Conservation (phyloP, 2,329 filamentous ascomycete genomes). For the Zarea fungicola region DNA sequence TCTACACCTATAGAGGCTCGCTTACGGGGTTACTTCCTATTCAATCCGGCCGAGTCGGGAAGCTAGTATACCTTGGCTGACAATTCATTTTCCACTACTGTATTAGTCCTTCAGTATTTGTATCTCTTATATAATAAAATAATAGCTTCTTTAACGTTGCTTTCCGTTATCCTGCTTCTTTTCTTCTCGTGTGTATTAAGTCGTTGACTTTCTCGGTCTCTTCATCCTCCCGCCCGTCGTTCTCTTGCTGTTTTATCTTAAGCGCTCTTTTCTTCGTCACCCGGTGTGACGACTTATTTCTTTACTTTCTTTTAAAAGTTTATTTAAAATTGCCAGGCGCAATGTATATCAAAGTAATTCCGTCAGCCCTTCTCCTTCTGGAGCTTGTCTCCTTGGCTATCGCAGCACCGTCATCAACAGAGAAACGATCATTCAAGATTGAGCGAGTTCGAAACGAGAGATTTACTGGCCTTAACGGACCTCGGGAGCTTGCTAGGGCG, state of each 20-base stretch:
- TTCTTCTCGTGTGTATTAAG: neutral
- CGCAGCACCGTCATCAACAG: conserved; percentile 26
- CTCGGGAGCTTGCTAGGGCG: conserved; percentile 56
- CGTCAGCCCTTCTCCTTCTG: conserved; percentile 43
- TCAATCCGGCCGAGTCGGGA: neutral
- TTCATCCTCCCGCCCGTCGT: neutral
- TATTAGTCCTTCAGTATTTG: too few relatives aligned
- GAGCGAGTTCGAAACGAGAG: conserved; percentile 50
- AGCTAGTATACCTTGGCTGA: too few relatives aligned
- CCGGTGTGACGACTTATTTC: neutral
- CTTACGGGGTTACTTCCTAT: neutral
- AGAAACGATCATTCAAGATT: conserved; percentile 58
- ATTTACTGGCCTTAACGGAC: conserved; percentile 52
- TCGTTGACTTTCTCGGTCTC: neutral
- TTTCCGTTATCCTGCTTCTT: too few relatives aligned
- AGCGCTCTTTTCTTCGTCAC: neutral
- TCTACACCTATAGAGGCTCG: neutral
- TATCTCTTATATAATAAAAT: too few relatives aligned
- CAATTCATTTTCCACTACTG: too few relatives aligned
- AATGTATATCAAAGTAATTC: conserved; percentile 8
- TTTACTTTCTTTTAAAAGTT: neutral
- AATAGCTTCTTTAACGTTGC: too few relatives aligned
- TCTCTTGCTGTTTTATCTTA: neutral
- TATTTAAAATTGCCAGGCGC: conserved; percentile 5
- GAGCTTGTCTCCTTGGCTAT: conserved; percentile 43